phyloP scores from a whole-genome alignment of 2,329 filamentous ascomycete genomes.

The Nemania sp. region DNA sequence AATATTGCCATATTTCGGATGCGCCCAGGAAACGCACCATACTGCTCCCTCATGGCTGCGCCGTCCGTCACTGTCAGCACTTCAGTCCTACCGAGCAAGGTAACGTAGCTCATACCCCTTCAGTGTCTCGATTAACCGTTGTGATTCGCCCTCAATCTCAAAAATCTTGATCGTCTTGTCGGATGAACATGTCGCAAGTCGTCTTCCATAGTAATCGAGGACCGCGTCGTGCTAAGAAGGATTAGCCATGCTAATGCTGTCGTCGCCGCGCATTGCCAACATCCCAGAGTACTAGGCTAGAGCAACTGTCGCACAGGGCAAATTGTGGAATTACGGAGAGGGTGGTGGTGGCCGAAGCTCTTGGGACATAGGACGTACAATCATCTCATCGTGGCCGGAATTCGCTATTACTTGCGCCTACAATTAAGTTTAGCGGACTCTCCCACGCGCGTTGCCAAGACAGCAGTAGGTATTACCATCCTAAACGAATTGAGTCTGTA shows the following conservation, averaged over 20 bases:
- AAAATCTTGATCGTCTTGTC: slow-evolving; percentile 99
- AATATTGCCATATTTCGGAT: slow-evolving; percentile 98
- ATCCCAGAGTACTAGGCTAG: not conserved
- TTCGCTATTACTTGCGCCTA: slow-evolving; percentile 75
- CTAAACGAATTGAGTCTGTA: slow-evolving; percentile 7
- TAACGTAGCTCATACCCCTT: slow-evolving; percentile 71
- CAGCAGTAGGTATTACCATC: slow-evolving; percentile 34
- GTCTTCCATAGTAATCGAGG: slow-evolving; percentile 96
- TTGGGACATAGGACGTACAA: slow-evolving; percentile 67
- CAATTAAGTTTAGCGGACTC: slow-evolving; percentile 19
- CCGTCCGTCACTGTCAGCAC: slow-evolving; percentile 27
- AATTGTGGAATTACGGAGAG: not conserved
- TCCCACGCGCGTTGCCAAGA: slow-evolving; percentile 4
- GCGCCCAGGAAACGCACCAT: slow-evolving; percentile 97
- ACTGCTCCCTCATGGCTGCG: slow-evolving; percentile 91
- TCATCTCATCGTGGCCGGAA: slow-evolving; percentile 97
- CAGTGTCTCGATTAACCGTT: slow-evolving; percentile 87
- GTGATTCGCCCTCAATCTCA: slow-evolving; percentile 91
- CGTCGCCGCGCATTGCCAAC: slow-evolving; percentile 15
- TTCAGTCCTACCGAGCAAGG: not conserved
- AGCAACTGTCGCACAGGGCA: not conserved
- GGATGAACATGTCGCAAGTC: slow-evolving; percentile 94
- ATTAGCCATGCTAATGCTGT: slow-evolving; percentile 26
- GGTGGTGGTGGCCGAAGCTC: not conserved
- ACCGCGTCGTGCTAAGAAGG: slow-evolving; percentile 84